These are phyloP conservation scores for Epichloe gansuensis DNA, from an alignment of 2,329 filamentous ascomycete genomes.

Conservation along the genomic window DNA sequence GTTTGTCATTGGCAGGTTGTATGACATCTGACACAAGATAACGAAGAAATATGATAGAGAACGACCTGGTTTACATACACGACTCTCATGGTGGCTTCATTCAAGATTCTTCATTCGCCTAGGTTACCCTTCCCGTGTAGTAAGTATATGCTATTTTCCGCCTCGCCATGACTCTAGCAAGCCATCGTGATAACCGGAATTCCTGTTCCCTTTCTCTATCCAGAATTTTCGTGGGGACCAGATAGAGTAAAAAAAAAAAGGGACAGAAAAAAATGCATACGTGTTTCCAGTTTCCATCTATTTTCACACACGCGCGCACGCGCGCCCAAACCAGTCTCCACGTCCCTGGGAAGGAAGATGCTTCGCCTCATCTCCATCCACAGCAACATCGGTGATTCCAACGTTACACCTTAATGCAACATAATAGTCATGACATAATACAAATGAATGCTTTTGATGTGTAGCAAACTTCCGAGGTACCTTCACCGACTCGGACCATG, in stretches of 20 bases:
- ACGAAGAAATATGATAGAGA: too few species aligned
- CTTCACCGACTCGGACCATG: neutral
- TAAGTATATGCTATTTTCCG: neutral
- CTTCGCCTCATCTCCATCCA: too few species aligned
- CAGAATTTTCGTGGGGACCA: slow-evolving; percentile 1
- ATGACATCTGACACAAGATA: too few species aligned
- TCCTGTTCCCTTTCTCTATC: slow-evolving; percentile 1
- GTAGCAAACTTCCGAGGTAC: neutral
- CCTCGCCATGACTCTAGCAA: neutral
- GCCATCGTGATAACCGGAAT: neutral
- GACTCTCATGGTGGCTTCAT: neutral
- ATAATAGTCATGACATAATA: slow-evolving; percentile 10
- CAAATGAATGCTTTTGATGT: neutral
- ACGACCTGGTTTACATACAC: too few species aligned
- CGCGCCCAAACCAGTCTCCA: neutral
- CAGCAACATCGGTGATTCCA: slow-evolving; percentile 2
- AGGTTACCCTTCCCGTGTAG: neutral
- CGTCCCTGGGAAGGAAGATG: too few species aligned
- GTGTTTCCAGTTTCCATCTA: slow-evolving; percentile 1
- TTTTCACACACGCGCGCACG: neutral
- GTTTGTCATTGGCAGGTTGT: too few species aligned
- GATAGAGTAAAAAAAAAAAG: neutral
- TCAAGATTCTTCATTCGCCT: neutral
- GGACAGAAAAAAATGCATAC: neutral
- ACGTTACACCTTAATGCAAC: slow-evolving; percentile 5